These are phyloP conservation scores for Gillenia trifoliata DNA, from an alignment of 306 rosid species.

Conservation along the genomic window DNA sequence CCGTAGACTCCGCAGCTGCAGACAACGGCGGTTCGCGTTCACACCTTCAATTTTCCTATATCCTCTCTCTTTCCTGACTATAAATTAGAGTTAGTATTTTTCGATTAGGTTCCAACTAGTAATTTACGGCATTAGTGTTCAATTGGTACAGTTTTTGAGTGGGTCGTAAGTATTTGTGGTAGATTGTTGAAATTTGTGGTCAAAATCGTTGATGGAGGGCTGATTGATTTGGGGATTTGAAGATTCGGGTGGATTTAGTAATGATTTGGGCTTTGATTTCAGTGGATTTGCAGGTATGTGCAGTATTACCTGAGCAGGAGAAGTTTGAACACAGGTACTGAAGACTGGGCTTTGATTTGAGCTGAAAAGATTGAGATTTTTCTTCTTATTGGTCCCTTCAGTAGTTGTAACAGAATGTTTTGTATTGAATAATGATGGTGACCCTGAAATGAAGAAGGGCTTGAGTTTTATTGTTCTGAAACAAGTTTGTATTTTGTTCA, in stretches of 20 bases:
- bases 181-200: neutral
- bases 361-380: neutral
- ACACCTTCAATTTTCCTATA: too few species aligned
- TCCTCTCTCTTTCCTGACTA: too few species aligned
- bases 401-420: neutral
- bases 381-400: neutral
- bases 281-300: slow-evolving; percentile 35
- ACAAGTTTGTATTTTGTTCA: neutral
- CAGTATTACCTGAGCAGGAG: slow-evolving; percentile 40
- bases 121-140: neutral
- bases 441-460: neutral
- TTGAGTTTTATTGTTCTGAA: neutral
- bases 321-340: slow-evolving; percentile 45
- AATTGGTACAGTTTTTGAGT: neutral
- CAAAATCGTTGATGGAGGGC: neutral
- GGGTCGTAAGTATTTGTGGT: neutral
- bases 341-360: slow-evolving; percentile 2
- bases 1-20: too few species aligned
- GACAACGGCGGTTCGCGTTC: too few species aligned
- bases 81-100: slow-evolving; percentile 13
- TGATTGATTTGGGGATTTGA: neutral
- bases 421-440: neutral
- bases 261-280: neutral
- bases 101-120: neutral
- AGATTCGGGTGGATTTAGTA: neutral